Percentiles rank a stretch among this genome's conserved stretches.
phyloP scores from a whole-genome alignment of 225 moss, liverwort and hornwort species.

The Pseudoscleropodium purum region DNA sequence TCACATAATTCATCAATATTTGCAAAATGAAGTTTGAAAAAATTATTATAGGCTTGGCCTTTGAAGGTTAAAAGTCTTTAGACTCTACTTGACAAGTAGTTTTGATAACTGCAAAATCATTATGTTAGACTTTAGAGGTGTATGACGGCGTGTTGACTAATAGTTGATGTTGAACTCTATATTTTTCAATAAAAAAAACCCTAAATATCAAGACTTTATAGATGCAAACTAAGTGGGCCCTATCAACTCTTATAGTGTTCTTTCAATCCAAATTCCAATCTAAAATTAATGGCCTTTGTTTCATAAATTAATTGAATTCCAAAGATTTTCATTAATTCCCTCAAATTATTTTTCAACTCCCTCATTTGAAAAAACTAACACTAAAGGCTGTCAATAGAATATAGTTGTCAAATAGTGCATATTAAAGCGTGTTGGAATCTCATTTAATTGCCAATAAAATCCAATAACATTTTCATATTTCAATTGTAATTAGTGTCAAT shows the following conservation, averaged over 20 bases:
- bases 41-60: fast-evolving
- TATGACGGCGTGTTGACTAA: background rate
- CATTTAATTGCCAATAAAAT: too few species aligned
- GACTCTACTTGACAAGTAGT: background rate
- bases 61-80: background rate
- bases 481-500: too few species aligned
- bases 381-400: background rate
- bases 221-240: background rate
- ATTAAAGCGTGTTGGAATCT: background rate
- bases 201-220: background rate
- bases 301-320: background rate
- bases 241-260: background rate
- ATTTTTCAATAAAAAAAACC: background rate
- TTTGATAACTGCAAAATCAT: background rate
- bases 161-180: background rate
- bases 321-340: background rate
- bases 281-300: background rate
- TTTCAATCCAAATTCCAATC: background rate
- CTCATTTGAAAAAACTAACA: background rate
- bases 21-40: background rate
- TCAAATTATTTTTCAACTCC: background rate
- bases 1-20: background rate
- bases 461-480: too few species aligned
- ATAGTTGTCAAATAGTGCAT: background rate
- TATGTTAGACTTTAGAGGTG: background rate